These are phyloP conservation scores for Pelargonium nanum DNA, from an alignment of 345 rosid species.

Conservation along the genomic window DNA sequence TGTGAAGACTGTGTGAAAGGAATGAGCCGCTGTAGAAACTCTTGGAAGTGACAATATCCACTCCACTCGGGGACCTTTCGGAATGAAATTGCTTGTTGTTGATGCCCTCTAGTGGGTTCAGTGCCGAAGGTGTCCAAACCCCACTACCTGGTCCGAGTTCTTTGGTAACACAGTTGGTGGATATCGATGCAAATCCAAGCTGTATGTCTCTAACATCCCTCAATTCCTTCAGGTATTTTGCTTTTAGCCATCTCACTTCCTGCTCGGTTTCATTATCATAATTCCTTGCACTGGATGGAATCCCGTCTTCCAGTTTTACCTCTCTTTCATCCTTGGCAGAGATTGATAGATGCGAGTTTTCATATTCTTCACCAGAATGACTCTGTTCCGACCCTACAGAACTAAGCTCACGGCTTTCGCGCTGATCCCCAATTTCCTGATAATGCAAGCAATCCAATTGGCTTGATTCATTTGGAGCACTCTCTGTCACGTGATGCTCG, in stretches of 20 bases:
- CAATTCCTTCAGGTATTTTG: conserved; percentile 44
- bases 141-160: background rate
- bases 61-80: conserved; percentile 8
- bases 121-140: background rate
- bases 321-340: conserved; percentile 14
- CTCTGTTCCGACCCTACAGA: conserved; percentile 41
- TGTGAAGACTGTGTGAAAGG: conserved; percentile 39
- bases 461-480: conserved; percentile 16
- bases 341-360: conserved; percentile 21
- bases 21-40: conserved; percentile 20
- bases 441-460: conserved; percentile 17
- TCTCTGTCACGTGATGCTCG: conserved; percentile 23
- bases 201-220: conserved; percentile 50
- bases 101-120: background rate
- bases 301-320: conserved; percentile 16
- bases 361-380: conserved; percentile 48
- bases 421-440: conserved; percentile 57
- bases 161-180: conserved; percentile 14
- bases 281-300: conserved; percentile 17
- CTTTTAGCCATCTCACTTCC: conserved; percentile 58
- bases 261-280: conserved; percentile 38
- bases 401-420: conserved; percentile 63
- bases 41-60: conserved; percentile 17
- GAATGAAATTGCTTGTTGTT: background rate
- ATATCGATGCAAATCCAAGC: conserved; percentile 19